These are phyloP conservation scores for Saprolegnia diclina DNA, from an alignment of 352 stramenopile species.

Conservation along the genomic window DNA sequence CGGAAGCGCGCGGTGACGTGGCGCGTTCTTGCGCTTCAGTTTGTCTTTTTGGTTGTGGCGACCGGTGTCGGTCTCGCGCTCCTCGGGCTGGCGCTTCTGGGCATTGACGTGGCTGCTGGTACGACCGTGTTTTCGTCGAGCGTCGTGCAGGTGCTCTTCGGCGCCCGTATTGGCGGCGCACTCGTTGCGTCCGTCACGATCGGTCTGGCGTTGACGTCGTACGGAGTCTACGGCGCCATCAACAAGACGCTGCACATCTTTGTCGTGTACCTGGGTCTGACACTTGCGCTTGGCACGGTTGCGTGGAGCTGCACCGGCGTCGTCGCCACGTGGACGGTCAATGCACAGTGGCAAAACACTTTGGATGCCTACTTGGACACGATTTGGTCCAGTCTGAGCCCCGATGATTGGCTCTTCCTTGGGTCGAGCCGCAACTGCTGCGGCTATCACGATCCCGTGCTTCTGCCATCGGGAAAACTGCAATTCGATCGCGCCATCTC, in stretches of 20 bases:
- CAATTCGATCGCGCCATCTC: constrained; percentile 43
- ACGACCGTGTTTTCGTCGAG: constrained; percentile 46
- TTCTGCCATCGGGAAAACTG: constrained; percentile 33
- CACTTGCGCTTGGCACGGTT: background rate
- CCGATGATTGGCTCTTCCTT: constrained; percentile 38
- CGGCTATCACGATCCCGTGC: constrained; percentile 44
- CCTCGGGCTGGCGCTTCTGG: constrained; percentile 34
- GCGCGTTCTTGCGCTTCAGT: constrained; percentile 15
- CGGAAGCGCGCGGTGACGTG: constrained; percentile 30
- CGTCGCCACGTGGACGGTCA: constrained; percentile 16
- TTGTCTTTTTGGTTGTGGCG: constrained; percentile 18
- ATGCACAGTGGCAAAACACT: constrained; percentile 32
- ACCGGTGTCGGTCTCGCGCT: constrained; percentile 31
- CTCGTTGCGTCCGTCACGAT: constrained; percentile 36
- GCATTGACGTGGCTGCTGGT: constrained; percentile 36
- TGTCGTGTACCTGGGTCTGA: constrained; percentile 35
- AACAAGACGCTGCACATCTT: constrained; percentile 39
- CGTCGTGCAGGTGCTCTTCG: constrained; percentile 47
- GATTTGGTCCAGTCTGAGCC: constrained; percentile 37
- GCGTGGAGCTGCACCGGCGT: constrained; percentile 21
- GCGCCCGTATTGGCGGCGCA: constrained; percentile 33
- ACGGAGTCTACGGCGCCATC: constrained; percentile 34
- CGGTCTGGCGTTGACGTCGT: constrained; percentile 35
- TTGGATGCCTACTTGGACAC: constrained; percentile 37
- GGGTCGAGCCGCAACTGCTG: constrained; percentile 42